Evolutionary conservation across 2,329 filamentous ascomycete species (phyloP).

Genomic region (Penicillium sp.): DNA sequence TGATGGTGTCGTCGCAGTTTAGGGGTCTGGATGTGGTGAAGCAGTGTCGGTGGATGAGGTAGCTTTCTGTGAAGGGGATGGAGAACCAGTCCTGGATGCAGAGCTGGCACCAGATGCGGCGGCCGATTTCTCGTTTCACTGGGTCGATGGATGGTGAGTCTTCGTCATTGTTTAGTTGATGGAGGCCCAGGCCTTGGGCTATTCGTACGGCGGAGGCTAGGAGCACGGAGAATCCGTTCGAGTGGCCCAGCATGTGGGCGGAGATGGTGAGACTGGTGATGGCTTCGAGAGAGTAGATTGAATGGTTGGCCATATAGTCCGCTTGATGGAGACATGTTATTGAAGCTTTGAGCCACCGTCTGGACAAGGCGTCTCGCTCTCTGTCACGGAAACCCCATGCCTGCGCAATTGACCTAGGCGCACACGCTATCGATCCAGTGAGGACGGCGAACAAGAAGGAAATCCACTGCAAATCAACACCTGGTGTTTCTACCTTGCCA

Average conservation of each 20-base stretch:
- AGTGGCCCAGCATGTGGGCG: conserved; percentile 53
- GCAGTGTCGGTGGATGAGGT: conserved; percentile 40
- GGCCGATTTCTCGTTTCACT: conserved; percentile 37
- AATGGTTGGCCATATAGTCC: conserved; percentile 49
- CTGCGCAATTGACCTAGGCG: conserved; percentile 37
- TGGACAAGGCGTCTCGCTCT: conserved; percentile 47
- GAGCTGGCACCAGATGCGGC: conserved; percentile 44
- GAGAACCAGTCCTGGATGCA: conserved; percentile 49
- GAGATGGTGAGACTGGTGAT: conserved; percentile 53
- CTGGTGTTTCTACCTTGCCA: conserved; percentile 36
- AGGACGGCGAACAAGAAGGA: conserved; percentile 51
- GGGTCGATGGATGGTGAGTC: conserved; percentile 25
- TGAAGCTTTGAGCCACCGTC: conserved; percentile 51
- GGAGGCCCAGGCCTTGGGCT: conserved; percentile 51
- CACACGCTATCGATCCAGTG: conserved; percentile 47
- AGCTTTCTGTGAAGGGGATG: conserved; percentile 44
- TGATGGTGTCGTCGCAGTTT: conserved; percentile 34
- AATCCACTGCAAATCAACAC: conserved; percentile 49
- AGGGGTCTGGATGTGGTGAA: conserved; percentile 38
- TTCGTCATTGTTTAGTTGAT: conserved; percentile 36
- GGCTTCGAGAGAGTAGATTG: conserved; percentile 49
- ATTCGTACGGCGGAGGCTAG: conserved; percentile 51
- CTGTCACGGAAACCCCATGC: conserved; percentile 49
- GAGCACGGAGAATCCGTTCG: conserved; percentile 51
- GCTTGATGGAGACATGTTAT: conserved; percentile 50